These are phyloP conservation scores for Aspergillus sp. DNA, from an alignment of 2,329 filamentous ascomycete species.

Conservation along the genomic window DNA sequence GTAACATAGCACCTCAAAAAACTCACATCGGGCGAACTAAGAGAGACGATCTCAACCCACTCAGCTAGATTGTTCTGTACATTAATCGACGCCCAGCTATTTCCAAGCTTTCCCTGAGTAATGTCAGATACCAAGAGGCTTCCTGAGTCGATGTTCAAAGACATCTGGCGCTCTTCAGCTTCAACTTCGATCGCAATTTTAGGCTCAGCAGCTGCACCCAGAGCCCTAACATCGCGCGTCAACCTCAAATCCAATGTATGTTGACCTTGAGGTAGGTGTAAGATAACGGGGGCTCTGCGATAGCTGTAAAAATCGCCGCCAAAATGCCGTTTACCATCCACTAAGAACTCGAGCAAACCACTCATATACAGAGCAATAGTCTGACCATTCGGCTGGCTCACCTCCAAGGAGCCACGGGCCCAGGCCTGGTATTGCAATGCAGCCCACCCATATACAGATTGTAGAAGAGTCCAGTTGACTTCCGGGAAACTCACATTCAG, in stretches of 20 bases:
- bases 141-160: slow-evolving; percentile 24
- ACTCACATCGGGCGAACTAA: slow-evolving; percentile 14
- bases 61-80: slow-evolving; percentile 40
- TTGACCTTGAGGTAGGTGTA: slow-evolving; percentile 44
- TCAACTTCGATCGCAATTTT: slow-evolving; percentile 38
- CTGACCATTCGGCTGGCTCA: slow-evolving; percentile 26
- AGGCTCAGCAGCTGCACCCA: slow-evolving; percentile 47
- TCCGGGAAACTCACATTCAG: slow-evolving; percentile 44
- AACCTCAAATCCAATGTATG: slow-evolving; percentile 50
- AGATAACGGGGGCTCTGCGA: slow-evolving; percentile 43
- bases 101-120: slow-evolving; percentile 42
- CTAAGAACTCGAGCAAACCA: slow-evolving; percentile 47
- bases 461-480: slow-evolving; percentile 49
- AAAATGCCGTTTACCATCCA: slow-evolving; percentile 48
- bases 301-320: slow-evolving; percentile 53
- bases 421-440: slow-evolving; percentile 54
- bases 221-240: slow-evolving; percentile 50
- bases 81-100: slow-evolving; percentile 42
- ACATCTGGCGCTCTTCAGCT: slow-evolving; percentile 19
- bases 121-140: slow-evolving; percentile 46
- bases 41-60: slow-evolving; percentile 13
- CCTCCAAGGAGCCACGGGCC: slow-evolving; percentile 45
- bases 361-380: slow-evolving; percentile 41
- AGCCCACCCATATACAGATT: slow-evolving; percentile 53
- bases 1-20: neutral